Conservation (phyloP, 371 early-diverging fungal species). For the Enterocytospora artemiae region DNA sequence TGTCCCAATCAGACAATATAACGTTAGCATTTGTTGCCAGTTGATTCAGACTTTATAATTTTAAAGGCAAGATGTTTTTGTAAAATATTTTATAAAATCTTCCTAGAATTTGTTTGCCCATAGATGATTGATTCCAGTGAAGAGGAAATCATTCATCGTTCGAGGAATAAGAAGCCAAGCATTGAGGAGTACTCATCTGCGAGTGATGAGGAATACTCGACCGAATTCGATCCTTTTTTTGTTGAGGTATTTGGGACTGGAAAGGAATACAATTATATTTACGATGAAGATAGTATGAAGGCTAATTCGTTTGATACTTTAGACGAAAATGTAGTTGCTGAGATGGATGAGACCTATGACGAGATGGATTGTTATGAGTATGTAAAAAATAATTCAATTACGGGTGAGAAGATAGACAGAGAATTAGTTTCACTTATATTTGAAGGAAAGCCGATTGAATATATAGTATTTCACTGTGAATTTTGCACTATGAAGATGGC, state of each 20-base stretch:
- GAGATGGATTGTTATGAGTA: constrained; percentile 12
- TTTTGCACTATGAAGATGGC: constrained; percentile 11
- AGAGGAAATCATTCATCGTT: constrained; percentile 23
- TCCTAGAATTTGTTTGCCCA: background rate
- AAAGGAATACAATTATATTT: constrained; percentile 43
- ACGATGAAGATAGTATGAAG: constrained; percentile 1
- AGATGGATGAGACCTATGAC: background rate
- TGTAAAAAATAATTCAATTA: constrained; percentile 1
- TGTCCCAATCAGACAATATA: too few relatives aligned
- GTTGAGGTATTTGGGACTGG: constrained; percentile 47
- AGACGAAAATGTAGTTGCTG: background rate
- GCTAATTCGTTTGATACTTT: background rate
- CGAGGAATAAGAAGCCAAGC: background rate
- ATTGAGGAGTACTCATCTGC: background rate
- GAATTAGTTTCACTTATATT: constrained; percentile 11
- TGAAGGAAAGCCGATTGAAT: constrained; percentile 17
- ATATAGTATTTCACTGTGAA: constrained; percentile 13
- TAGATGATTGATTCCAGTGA: constrained; percentile 7
- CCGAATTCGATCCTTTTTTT: constrained; percentile 28
- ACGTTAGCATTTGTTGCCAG: too few relatives aligned
- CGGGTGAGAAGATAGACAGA: constrained; percentile 1
- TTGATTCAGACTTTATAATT: too few relatives aligned
- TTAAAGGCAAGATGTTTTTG: too few relatives aligned
- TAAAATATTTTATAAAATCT: too few relatives aligned
- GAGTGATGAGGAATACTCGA: constrained; percentile 10